Percentiles rank a stretch among this genome's conserved stretches.
These are phyloP conservation scores for Puccinia polysora DNA, from an alignment of 1,284 basidiomycete species.

Conservation along the genomic window DNA sequence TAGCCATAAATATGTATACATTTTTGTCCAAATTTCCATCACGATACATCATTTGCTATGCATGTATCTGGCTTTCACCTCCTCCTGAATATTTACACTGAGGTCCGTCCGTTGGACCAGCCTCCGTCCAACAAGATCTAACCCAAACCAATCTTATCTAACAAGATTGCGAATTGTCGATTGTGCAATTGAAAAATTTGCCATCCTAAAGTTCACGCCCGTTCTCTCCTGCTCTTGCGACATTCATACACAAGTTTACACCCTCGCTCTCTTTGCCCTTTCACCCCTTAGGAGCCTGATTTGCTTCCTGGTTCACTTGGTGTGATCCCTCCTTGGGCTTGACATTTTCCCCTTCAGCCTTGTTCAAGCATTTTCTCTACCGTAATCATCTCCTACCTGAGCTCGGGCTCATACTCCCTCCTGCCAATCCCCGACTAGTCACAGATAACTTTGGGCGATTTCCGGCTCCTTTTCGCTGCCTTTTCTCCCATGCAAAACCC, in stretches of 20 bases:
- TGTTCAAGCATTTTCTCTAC: conserved; percentile 12
- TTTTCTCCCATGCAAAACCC: conserved; percentile 14
- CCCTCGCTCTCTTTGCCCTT: conserved; percentile 19
- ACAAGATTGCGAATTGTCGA: conserved; percentile 16
- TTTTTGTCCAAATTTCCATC: no score
- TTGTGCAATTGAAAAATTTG: no score
- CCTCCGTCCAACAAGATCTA: no score
- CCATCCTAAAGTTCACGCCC: neutral
- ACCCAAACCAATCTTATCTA: conserved; percentile 16
- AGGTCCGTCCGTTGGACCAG: no score
- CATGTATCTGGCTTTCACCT: no score
- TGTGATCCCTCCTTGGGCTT: neutral
- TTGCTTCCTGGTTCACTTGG: neutral
- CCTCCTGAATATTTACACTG: no score
- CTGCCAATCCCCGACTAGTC: conserved; percentile 27
- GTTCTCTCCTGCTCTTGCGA: neutral
- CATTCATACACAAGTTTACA: neutral
- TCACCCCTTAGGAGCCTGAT: neutral
- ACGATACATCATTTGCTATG: no score
- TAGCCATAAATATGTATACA: no score
- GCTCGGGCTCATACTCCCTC: conserved; percentile 15
- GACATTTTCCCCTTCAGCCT: conserved; percentile 7
- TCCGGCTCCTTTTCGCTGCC: conserved; percentile 4
- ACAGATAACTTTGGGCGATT: conserved; percentile 7
- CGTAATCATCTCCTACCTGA: neutral